A percentile compares a stretch with the other conserved stretches of the same genome.
phyloP scores from a whole-genome alignment of 2,329 filamentous ascomycete genomes.

The Scedosporium aurantiacum region DNA sequence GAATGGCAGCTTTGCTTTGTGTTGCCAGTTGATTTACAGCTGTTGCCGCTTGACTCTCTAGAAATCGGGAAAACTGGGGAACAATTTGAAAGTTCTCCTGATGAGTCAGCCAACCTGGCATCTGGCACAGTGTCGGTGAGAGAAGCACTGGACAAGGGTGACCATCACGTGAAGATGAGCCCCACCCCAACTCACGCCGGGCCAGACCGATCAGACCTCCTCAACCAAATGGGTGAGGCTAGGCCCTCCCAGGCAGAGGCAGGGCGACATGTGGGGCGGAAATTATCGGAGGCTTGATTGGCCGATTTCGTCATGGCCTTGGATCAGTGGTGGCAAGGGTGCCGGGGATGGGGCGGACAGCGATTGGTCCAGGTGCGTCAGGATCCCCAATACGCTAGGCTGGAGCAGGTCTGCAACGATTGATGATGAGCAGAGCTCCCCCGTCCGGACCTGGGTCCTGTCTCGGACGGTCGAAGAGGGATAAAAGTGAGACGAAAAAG shows the following conservation, averaged over 20 bases:
- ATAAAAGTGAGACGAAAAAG: not conserved
- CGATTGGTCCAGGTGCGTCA: not conserved
- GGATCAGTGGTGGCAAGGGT: not conserved
- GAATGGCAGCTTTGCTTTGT: slow-evolving; percentile 1
- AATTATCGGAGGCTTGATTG: not conserved
- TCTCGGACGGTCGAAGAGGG: not conserved
- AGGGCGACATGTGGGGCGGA: not conserved
- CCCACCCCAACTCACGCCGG: not conserved
- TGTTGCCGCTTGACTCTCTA: not conserved
- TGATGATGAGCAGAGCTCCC: not conserved
- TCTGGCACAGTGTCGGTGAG: not conserved
- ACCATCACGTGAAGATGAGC: not conserved
- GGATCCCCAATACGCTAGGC: not conserved
- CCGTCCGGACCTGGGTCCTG: not conserved
- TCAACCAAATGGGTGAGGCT: not conserved
- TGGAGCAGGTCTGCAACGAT: not conserved
- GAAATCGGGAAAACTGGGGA: no score
- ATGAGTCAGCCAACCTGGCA: not conserved
- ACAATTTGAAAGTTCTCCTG: not conserved
- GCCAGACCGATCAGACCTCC: not conserved
- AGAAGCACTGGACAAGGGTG: not conserved
- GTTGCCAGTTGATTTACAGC: not conserved
- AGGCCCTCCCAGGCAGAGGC: not conserved
- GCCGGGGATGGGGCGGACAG: not conserved
- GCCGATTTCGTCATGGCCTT: not conserved